These are phyloP conservation scores for Penicillium verhagenii DNA, from an alignment of 495 filamentous ascomycete species.

Conservation along the genomic window DNA sequence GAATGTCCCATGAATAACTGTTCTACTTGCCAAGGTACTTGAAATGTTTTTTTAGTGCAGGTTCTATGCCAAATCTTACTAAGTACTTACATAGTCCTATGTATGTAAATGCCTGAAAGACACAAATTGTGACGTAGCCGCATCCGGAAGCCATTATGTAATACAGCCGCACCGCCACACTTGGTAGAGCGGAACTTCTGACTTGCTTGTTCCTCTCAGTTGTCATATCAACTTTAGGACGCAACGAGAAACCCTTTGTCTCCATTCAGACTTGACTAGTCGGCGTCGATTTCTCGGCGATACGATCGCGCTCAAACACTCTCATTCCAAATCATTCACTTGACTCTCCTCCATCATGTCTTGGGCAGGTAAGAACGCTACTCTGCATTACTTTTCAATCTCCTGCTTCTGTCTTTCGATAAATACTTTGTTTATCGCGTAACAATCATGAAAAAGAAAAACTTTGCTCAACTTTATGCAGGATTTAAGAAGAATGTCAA, in stretches of 20 bases:
- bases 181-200: not conserved
- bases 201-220: not conserved
- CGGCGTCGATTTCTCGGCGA: too few relatives aligned
- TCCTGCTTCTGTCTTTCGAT: not conserved
- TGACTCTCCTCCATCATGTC: slow-evolving; percentile 59
- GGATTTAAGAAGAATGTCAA: slow-evolving; percentile 99
- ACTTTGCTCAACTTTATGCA: slow-evolving; percentile 28
- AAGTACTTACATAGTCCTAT: too few relatives aligned
- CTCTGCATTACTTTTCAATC: too few relatives aligned
- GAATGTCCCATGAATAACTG: not conserved
- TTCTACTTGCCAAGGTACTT: not conserved
- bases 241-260: too few relatives aligned
- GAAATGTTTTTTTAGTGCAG: too few relatives aligned
- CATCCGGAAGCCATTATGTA: slow-evolving; percentile 16
- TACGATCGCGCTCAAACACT: not conserved
- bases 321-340: not conserved
- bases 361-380: slow-evolving; percentile 56
- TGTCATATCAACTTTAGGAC: too few relatives aligned
- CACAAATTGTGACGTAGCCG: slow-evolving; percentile 27
- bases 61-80: too few relatives aligned
- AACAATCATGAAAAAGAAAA: not conserved
- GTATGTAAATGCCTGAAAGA: too few relatives aligned
- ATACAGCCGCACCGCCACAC: slow-evolving; percentile 19
- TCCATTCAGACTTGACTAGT: too few relatives aligned
- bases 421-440: not conserved